Percentiles rank a stretch among this genome's conserved stretches.
phyloP scores from a whole-genome alignment of 225 moss, liverwort and hornwort genomes.

The Asterella californica region DNA sequence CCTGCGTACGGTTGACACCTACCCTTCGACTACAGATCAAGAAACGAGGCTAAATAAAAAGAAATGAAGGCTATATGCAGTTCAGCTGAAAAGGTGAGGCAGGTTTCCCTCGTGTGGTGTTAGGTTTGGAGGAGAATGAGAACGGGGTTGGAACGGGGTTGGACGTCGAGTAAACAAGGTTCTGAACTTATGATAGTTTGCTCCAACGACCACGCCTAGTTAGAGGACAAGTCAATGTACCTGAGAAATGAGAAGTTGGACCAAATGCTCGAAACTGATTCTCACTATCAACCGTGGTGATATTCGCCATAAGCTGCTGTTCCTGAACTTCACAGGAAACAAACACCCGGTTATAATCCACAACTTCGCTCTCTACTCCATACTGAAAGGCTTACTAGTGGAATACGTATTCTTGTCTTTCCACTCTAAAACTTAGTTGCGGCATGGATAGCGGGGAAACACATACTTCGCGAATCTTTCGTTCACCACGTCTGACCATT shows the following conservation, averaged over 20 bases:
- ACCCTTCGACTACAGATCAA: not conserved
- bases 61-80: no score
- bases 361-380: not conserved
- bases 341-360: not conserved
- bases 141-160: not conserved
- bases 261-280: conserved; percentile 30
- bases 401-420: not conserved
- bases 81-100: no score
- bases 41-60: not conserved
- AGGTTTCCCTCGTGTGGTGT: no score
- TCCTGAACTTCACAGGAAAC: conserved; percentile 13
- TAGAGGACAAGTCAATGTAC: conserved; percentile 9
- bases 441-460: not conserved
- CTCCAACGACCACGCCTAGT: not conserved
- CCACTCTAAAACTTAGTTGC: not conserved
- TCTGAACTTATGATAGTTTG: not conserved
- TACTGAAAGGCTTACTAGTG: not conserved
- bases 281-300: conserved; percentile 2
- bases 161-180: not conserved
- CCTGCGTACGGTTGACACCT: not conserved
- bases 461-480: conserved; percentile 59
- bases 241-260: conserved; percentile 18
- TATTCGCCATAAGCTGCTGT: conserved; percentile 16
- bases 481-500: conserved; percentile 72
- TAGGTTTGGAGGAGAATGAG: not conserved